Evolutionary conservation across 176 grass and related monocot species (phyloP), one percentile per base, ranked within the genome.

Genomic region (Puccinellia tenuiflora): DNA sequence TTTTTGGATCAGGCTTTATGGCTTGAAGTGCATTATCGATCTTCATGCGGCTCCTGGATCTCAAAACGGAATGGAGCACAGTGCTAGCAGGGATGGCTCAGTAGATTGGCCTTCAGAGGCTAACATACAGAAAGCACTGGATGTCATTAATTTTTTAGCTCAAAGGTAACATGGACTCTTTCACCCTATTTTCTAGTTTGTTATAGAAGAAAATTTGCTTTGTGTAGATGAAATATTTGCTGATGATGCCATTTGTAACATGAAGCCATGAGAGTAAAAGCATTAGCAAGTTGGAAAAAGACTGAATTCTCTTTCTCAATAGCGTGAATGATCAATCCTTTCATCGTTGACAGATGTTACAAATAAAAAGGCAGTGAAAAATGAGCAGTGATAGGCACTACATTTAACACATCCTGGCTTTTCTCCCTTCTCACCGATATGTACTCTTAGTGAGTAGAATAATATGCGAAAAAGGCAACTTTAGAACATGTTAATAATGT

Each of bases 1-100:
- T 85, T 79, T 91, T 82, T 62, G 79, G 5, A 88, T 74, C 86
- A 97, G 94, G 90, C 33, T 80, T 50, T 87, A 89, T 92, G 86
- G 89, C 17, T 85, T 97, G 67, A 97, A 94, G 78, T 94, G 94
- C 86, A 94, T 97, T 65, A 92, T 97, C 83, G 92, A 97, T 94
- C 90, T 97, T 78, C 94, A 97, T 85, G 92, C 92, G 68, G 88
- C 92, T 69, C 94, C 92, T 76, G 94, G 94, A 37, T 94, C 94
- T 64, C 92, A 94, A 90, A 97, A 97, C 18, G 92, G 94, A 73
- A 86, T 90, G 86, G 94, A 97, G 67, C 94, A 97, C 73, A 97
- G 94, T 88, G 94, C 94, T 74, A 91, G 92, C 70, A 94, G 88
- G 88, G 94, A 97, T 89, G 92, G 92, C 59, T 97, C 94, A 21